Percentiles rank a stretch among this genome's conserved stretches.
These are phyloP conservation scores for Penicillium expansum DNA, from an alignment of 2,329 filamentous ascomycete genomes.

Conservation along the genomic window DNA sequence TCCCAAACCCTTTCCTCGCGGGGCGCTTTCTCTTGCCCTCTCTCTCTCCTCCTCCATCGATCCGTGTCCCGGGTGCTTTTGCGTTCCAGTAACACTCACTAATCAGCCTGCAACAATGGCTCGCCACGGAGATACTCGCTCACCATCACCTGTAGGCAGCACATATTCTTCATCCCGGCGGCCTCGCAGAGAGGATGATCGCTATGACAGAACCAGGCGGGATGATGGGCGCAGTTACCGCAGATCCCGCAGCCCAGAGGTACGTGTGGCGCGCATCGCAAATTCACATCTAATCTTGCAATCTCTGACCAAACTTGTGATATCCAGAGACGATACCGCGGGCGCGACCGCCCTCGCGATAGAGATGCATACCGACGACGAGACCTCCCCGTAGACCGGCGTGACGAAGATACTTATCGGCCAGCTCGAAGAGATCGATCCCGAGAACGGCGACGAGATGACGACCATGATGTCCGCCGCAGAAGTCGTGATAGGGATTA, in stretches of 20 bases:
- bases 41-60: slow-evolving; percentile 10
- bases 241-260: slow-evolving; percentile 50
- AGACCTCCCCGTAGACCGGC: slow-evolving; percentile 63
- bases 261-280: slow-evolving; percentile 29
- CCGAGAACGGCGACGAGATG: slow-evolving; percentile 62
- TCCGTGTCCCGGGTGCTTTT: slow-evolving; percentile 28
- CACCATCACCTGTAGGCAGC: slow-evolving; percentile 92
- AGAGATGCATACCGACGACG: slow-evolving; percentile 61
- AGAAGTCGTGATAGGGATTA: slow-evolving; percentile 68
- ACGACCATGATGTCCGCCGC: slow-evolving; percentile 58
- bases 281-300: background rate
- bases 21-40: background rate
- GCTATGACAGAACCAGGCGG: slow-evolving; percentile 51
- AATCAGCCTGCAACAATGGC: slow-evolving; percentile 56
- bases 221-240: slow-evolving; percentile 51
- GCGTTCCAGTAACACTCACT: slow-evolving; percentile 48
- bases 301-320: slow-evolving; percentile 13
- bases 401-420: slow-evolving; percentile 60
- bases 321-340: slow-evolving; percentile 52
- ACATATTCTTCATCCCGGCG: slow-evolving; percentile 70
- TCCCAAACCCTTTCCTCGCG: background rate
- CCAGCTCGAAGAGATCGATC: slow-evolving; percentile 61
- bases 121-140: slow-evolving; percentile 66
- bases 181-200: slow-evolving; percentile 53
- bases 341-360: slow-evolving; percentile 55